A percentile compares a stretch with the other conserved stretches of the same genome.
phyloP scores from a whole-genome alignment of 768 basidiomycete genomes.

The Omphalotus guepiniiformis region DNA sequence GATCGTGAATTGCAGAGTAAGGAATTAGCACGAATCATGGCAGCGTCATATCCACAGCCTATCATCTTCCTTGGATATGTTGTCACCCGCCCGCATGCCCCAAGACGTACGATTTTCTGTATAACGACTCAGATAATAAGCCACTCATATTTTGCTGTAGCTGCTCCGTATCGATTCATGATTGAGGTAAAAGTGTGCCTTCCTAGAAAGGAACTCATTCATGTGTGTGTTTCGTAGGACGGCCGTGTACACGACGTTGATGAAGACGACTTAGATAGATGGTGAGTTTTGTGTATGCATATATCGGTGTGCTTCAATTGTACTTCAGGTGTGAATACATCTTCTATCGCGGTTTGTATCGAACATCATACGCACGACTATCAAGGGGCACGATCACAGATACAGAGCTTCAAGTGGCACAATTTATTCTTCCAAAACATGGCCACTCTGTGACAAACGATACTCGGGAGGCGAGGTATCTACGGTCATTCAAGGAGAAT shows the following conservation, averaged over 20 bases:
- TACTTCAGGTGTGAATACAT: conserved; percentile 83
- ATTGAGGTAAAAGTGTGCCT: conserved; percentile 30
- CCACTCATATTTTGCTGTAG: conserved; percentile 28
- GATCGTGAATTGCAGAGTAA: conserved; percentile 84
- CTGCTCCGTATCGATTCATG: conserved; percentile 72
- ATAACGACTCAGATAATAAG: neutral
- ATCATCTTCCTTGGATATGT: conserved; percentile 82
- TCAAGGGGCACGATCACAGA: conserved; percentile 84
- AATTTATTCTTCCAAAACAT: conserved; percentile 70
- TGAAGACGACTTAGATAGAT: conserved; percentile 62
- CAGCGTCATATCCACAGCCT: conserved; percentile 61
- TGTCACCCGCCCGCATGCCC: conserved; percentile 62
- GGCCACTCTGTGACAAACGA: conserved; percentile 54
- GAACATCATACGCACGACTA: conserved; percentile 78
- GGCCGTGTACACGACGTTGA: conserved; percentile 81
- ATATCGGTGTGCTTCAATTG: neutral
- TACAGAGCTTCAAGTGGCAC: conserved; percentile 86
- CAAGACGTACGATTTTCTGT: conserved; percentile 47
- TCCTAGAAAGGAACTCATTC: neutral
- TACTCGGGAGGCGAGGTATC: conserved; percentile 57
- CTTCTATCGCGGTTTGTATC: conserved; percentile 73
- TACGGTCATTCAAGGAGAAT: conserved; percentile 61
- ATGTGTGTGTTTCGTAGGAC: conserved; percentile 31
- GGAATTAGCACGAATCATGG: conserved; percentile 79
- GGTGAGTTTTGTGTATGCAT: conserved; percentile 35